Conservation (phyloP, 208 protist species). For the Borovskyia barvae region DNA sequence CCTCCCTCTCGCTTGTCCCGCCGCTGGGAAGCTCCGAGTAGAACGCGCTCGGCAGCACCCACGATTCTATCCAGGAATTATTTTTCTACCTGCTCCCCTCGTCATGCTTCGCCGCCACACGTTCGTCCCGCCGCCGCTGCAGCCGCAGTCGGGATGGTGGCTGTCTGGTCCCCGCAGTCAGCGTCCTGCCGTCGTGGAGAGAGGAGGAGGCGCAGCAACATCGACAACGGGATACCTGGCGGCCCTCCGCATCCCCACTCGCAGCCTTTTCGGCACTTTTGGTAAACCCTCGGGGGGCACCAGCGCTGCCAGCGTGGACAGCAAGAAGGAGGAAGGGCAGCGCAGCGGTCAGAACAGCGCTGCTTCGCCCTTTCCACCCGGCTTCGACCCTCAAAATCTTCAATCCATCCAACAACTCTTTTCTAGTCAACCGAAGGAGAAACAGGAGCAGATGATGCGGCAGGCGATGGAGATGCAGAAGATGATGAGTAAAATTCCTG, state of each 20-base stretch:
- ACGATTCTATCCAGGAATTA: too few relatives aligned
- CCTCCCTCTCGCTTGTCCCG: too few relatives aligned
- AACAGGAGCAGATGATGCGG: slow-evolving; percentile 82
- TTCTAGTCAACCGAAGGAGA: slow-evolving; percentile 64
- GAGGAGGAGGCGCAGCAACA: too few relatives aligned
- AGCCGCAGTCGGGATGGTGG: too few relatives aligned
- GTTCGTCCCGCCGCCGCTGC: slow-evolving; percentile 7
- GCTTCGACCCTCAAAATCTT: slow-evolving; percentile 63
- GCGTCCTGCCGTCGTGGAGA: too few relatives aligned
- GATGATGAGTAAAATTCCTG: slow-evolving; percentile 70
- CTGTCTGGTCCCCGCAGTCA: slow-evolving; percentile 4
- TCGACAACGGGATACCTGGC: too few relatives aligned
- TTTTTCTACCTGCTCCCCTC: too few relatives aligned
- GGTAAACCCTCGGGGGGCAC: slow-evolving; percentile 9
- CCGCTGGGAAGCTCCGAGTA: too few relatives aligned
- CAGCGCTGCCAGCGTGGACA: slow-evolving; percentile 5
- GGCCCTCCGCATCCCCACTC: slow-evolving; percentile 1
- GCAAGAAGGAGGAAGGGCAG: not conserved
- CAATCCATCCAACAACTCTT: slow-evolving; percentile 77
- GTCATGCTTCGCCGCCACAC: slow-evolving; percentile 19
- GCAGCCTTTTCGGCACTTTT: slow-evolving; percentile 19
- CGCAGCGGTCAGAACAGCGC: not conserved
- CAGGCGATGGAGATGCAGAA: slow-evolving; percentile 84
- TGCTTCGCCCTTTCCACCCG: slow-evolving; percentile 30
- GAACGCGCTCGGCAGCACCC: too few relatives aligned